Conservation (phyloP, 176 grass and related monocot genomes). For the Rhynchospora pubera region DNA sequence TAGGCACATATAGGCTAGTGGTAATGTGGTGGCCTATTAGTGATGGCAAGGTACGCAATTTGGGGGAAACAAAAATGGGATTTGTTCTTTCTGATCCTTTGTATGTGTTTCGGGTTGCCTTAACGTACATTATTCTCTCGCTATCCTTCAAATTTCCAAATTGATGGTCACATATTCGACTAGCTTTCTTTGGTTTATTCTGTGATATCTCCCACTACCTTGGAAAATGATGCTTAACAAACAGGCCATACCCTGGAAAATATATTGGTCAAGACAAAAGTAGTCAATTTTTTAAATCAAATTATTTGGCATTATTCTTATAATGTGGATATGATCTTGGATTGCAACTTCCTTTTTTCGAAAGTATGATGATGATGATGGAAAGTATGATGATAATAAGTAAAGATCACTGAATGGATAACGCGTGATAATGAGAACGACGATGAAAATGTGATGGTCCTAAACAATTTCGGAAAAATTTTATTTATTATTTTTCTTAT, state of each 20-base stretch:
- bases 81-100: constrained; percentile 13
- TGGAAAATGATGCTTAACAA: background rate
- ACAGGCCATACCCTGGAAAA: background rate
- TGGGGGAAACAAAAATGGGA: background rate
- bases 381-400: background rate
- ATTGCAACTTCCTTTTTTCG: background rate
- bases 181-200: background rate
- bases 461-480: no score
- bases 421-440: no score
- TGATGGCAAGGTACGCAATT: background rate
- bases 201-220: background rate
- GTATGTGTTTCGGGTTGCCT: constrained; percentile 9
- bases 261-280: background rate
- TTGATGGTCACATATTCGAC: constrained; percentile 8
- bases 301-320: background rate
- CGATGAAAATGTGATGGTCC: no score
- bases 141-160: background rate
- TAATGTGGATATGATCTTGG: background rate
- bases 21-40: background rate
- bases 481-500: no score
- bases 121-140: background rate
- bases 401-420: no score
- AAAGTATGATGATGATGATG: background rate
- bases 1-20: background rate
- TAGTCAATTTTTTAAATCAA: background rate